These are phyloP conservation scores for Entomophthora muscae DNA, from an alignment of 371 early-diverging fungal genomes.

Conservation along the genomic window DNA sequence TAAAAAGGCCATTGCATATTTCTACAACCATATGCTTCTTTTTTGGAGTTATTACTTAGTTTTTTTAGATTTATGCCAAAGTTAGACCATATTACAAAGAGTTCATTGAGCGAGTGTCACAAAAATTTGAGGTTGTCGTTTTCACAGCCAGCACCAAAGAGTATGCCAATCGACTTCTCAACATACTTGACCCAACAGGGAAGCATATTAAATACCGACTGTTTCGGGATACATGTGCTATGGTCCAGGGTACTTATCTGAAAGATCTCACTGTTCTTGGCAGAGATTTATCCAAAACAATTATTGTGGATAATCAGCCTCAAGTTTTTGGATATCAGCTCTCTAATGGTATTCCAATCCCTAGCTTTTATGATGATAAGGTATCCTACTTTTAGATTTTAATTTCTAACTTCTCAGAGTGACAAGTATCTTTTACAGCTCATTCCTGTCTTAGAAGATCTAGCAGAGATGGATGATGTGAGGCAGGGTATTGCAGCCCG, in stretches of 20 bases:
- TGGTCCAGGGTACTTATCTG: constrained; percentile 40
- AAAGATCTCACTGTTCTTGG: constrained; percentile 49
- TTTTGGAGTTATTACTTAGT: too few relatives aligned
- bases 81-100: constrained; percentile 23
- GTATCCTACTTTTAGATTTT: not conserved
- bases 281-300: constrained; percentile 32
- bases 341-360: constrained; percentile 51
- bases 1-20: too few relatives aligned
- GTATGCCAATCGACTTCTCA: constrained; percentile 43
- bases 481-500: constrained; percentile 22
- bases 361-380: constrained; percentile 44
- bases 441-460: constrained; percentile 28
- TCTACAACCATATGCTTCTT: too few relatives aligned
- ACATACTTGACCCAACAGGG: constrained; percentile 35
- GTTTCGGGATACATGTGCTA: constrained; percentile 43
- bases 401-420: constrained; percentile 6
- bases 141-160: constrained; percentile 56
- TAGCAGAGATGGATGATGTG: constrained; percentile 36
- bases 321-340: constrained; percentile 37
- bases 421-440: constrained; percentile 34
- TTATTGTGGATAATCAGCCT: constrained; percentile 48
- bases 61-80: constrained; percentile 27
- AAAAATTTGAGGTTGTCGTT: constrained; percentile 46
- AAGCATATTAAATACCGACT: constrained; percentile 29
- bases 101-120: constrained; percentile 27